Base-by-base conservation (phyloP, 1,139 yeast genomes). In the Lodderomyces jiufengensis region DNA sequence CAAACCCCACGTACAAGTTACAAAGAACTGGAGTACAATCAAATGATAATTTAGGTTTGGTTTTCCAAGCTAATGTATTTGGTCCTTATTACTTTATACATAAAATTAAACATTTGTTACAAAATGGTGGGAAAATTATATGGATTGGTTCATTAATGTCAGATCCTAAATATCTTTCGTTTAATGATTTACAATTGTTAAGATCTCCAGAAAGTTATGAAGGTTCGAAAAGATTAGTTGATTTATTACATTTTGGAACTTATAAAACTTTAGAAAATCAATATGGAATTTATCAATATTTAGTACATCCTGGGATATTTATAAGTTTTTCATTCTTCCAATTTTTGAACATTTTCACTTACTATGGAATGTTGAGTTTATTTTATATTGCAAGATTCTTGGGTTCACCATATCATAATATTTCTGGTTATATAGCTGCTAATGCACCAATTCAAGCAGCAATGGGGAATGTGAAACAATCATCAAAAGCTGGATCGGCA, bases 271-370 rank as follows among this genome's bases (percentile, higher is more conserved):
- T 85, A 49, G 52, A 58, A 27, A 49, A 61, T 22, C 49, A 70
- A 10, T 50, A 70, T 38, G 82, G 79, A 1, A 76, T 92, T 34
- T 66, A 66, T 30, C 90, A 84, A 51, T 86, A 84, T 59, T 65
- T 92, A 31, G 80, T 85, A 7, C 97, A 92, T 45, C 99, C 99
- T 0, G 99, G 99, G 11, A 86, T 94, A 24, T 88, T 94, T 59
- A 81, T 84, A 21, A 84, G 95, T 41, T 82, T 82, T 44, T 83
- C 95, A 2, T 86, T 85, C 50, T 80, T 76, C 53, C 77, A 84
- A 42, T 84, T 75, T 46, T 71, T 94, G 55, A 87, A 87, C 54
- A 59, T 83, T 7, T 68, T 88, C 56, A 80, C 95, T 1, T 85
- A 79, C 54, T 78, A 84, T 45, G 95, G 95, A 8, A 92, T 92